Conservation (phyloP, 2,329 filamentous ascomycete genomes). For the Elsinoe perseae region DNA sequence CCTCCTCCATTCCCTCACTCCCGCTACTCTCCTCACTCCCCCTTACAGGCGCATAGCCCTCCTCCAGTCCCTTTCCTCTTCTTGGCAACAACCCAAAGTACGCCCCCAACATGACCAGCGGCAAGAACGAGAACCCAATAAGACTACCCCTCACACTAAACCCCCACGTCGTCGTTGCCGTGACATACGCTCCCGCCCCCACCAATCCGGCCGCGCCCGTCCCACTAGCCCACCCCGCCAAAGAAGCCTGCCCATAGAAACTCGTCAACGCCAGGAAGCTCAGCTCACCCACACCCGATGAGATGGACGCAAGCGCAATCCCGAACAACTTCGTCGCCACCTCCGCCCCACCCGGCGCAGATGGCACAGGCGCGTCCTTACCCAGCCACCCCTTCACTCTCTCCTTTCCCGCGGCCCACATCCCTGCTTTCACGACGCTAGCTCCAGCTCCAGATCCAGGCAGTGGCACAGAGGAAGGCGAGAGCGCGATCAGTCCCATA, state of each 20-base stretch:
- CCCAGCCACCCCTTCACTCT: conserved; percentile 10
- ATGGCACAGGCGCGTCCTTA: background rate
- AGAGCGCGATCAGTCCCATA: conserved; percentile 82
- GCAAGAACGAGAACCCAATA: conserved; percentile 69
- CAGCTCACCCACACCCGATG: conserved; percentile 79
- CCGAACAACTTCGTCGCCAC: conserved; percentile 74
- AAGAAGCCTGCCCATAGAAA: conserved; percentile 78
- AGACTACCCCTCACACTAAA: conserved; percentile 68
- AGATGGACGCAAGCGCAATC: conserved; percentile 75
- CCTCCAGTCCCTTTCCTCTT: conserved; percentile 44
- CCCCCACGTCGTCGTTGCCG: conserved; percentile 72
- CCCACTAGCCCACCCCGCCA: conserved; percentile 87
- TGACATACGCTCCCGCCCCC: conserved; percentile 79
- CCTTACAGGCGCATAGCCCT: conserved; percentile 26
- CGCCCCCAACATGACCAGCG: conserved; percentile 71
- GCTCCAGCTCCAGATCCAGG: conserved; percentile 31
- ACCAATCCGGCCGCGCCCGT: conserved; percentile 83
- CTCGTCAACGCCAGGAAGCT: conserved; percentile 88
- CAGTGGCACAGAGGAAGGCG: conserved; percentile 42
- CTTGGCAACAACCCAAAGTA: conserved; percentile 77
- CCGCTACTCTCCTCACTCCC: conserved; percentile 49
- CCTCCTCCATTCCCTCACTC: conserved; percentile 36
- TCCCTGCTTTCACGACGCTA: conserved; percentile 28
- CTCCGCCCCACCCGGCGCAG: conserved; percentile 32
- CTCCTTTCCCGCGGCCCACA: background rate